These are phyloP conservation scores for Huiozyma naganishii DNA, from an alignment of 805 yeast species.

Conservation along the genomic window DNA sequence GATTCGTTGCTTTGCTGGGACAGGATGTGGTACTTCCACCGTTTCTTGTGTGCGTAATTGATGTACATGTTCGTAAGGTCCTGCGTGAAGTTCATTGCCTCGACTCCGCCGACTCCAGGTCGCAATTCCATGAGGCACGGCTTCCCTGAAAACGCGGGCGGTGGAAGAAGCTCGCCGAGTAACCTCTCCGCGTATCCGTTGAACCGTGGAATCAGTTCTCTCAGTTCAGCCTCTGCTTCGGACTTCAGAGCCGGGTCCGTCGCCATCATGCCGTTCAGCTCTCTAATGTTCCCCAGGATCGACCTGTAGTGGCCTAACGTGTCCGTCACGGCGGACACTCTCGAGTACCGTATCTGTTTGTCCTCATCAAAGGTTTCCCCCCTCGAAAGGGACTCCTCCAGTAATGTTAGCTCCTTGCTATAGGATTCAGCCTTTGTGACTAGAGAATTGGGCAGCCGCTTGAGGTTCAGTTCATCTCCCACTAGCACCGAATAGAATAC, in stretches of 20 bases:
- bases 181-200: conserved; percentile 33
- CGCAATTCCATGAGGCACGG: conserved; percentile 76
- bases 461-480: not conserved
- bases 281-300: conserved; percentile 26
- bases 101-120: conserved; percentile 95
- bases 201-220: conserved; percentile 35
- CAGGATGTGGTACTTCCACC: conserved; percentile 58
- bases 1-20: conserved; percentile 45
- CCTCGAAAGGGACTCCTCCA: conserved; percentile 34
- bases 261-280: conserved; percentile 24
- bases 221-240: conserved; percentile 57
- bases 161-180: conserved; percentile 58
- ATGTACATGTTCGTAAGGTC: conserved; percentile 76
- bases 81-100: conserved; percentile 77
- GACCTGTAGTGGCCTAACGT: conserved; percentile 30
- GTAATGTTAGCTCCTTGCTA: conserved; percentile 29
- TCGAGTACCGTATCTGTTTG: conserved; percentile 39
- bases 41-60: conserved; percentile 49
- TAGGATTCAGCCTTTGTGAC: conserved; percentile 37
- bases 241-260: conserved; percentile 29
- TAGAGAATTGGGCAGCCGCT: conserved; percentile 41
- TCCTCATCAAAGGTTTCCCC: conserved; percentile 36
- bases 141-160: conserved; percentile 62
- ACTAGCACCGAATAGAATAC: not conserved
- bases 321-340: conserved; percentile 35